A percentile compares a stretch with the other conserved stretches of the same genome.
Evolutionary conservation across 2,329 filamentous ascomycete species (phyloP).

Genomic region (Sporothrix protearum): DNA sequence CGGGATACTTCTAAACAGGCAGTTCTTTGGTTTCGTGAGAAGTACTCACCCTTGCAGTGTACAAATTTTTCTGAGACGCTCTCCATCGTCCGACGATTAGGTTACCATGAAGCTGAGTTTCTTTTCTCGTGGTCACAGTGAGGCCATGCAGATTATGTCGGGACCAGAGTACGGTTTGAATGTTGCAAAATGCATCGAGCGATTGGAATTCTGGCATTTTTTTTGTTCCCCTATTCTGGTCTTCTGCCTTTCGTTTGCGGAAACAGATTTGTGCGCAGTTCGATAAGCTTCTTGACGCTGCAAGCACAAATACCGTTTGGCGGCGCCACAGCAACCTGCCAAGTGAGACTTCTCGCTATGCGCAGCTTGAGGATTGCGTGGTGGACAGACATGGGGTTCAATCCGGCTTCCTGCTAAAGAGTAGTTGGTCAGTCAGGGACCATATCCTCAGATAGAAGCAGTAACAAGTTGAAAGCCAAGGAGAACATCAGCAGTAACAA

Average conservation of each 20-base stretch:
- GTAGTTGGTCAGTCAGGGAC: neutral
- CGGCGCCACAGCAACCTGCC: neutral
- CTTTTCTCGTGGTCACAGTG: neutral
- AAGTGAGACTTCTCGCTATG: conserved; percentile 1
- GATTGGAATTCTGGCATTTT: neutral
- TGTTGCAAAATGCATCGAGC: neutral
- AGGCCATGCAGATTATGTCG: neutral
- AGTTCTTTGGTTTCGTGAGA: neutral
- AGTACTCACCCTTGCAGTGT: neutral
- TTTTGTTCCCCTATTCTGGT: neutral
- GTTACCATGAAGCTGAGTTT: neutral
- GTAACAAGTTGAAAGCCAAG: neutral
- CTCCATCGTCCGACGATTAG: neutral
- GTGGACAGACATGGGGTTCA: neutral
- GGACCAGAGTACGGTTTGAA: neutral
- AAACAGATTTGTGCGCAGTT: neutral
- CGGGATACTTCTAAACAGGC: neutral
- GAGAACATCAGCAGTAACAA: neutral
- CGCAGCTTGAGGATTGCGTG: neutral
- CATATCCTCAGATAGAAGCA: neutral
- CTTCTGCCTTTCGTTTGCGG: neutral
- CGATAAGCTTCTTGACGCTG: neutral
- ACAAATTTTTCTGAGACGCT: neutral
- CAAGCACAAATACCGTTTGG: neutral
- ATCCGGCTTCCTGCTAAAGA: neutral